Percentiles rank a stretch among this genome's conserved stretches.
phyloP scores from a whole-genome alignment of 2,329 filamentous ascomycete species.

The Aspergillus hiratsukae region DNA sequence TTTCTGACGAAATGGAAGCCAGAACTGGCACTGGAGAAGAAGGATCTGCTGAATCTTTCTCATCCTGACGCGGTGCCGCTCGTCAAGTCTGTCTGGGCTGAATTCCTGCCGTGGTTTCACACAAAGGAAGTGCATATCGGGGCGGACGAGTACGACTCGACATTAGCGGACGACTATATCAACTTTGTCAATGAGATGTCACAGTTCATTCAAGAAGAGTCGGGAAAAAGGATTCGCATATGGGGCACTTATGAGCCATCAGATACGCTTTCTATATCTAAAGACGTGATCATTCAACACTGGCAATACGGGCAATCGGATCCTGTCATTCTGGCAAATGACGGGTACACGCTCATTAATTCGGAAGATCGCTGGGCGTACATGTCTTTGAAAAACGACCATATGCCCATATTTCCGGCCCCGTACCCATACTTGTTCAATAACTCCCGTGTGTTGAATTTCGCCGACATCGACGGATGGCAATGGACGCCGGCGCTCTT shows the following conservation, averaged over 20 bases:
- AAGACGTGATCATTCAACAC: constrained; percentile 51
- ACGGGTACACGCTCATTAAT: constrained; percentile 50
- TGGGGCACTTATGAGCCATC: constrained; percentile 55
- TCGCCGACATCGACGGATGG: constrained; percentile 42
- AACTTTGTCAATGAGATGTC: constrained; percentile 52
- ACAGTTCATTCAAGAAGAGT: constrained; percentile 39
- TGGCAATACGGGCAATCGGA: constrained; percentile 54
- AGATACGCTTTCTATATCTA: constrained; percentile 36
- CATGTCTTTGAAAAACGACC: constrained; percentile 53
- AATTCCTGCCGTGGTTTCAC: constrained; percentile 54
- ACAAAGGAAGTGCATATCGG: constrained; percentile 54
- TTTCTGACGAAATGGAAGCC: constrained; percentile 58
- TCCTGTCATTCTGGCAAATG: constrained; percentile 43
- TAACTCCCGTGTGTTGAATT: constrained; percentile 46
- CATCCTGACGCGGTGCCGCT: constrained; percentile 52
- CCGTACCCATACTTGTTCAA: constrained; percentile 47
- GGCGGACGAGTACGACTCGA: constrained; percentile 52
- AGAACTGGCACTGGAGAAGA: constrained; percentile 47
- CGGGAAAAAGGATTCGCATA: constrained; percentile 48
- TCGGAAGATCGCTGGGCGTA: constrained; percentile 54
- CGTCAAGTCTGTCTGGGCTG: constrained; percentile 52
- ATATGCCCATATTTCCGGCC: constrained; percentile 47
- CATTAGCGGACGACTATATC: constrained; percentile 47
- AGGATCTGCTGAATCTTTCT: constrained; percentile 53
- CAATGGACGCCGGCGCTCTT: constrained; percentile 50